Conservation (phyloP, 2,329 filamentous ascomycete species). For the Pseudogymnoascus sp. region DNA sequence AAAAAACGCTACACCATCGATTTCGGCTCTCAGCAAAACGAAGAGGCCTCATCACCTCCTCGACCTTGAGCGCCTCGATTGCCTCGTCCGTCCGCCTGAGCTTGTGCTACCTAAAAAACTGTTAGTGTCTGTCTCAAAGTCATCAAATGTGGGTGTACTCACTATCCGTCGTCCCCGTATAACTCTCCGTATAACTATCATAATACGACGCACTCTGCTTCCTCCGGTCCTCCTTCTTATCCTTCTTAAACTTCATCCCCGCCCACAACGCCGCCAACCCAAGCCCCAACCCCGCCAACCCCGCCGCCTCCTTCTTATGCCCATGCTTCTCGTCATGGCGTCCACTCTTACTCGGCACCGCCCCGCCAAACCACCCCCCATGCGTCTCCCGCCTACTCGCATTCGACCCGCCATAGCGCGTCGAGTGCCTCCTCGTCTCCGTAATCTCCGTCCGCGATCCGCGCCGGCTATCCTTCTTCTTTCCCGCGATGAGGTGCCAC, state of each 20-base stretch:
- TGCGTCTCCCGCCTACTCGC: conserved; percentile 31
- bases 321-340: background rate
- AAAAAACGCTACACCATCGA: background rate
- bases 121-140: background rate
- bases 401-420: background rate
- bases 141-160: background rate
- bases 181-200: background rate
- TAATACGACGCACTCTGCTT: background rate
- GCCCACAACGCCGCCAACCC: background rate
- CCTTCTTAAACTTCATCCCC: background rate
- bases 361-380: conserved; percentile 47
- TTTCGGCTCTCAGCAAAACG: background rate
- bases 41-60: background rate
- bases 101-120: background rate
- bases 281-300: background rate
- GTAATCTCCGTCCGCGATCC: conserved; percentile 40
- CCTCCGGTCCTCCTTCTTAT: background rate
- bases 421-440: conserved; percentile 53
- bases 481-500: conserved; percentile 52
- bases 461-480: conserved; percentile 38
- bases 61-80: background rate
- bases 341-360: background rate
- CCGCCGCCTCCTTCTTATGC: background rate
- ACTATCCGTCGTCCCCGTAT: background rate
- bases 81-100: background rate